Evolutionary conservation across 1,284 basidiomycete genomes (phyloP), one percentile per base, ranked within the genome.

Genomic region (Coriolopsis trogii): DNA sequence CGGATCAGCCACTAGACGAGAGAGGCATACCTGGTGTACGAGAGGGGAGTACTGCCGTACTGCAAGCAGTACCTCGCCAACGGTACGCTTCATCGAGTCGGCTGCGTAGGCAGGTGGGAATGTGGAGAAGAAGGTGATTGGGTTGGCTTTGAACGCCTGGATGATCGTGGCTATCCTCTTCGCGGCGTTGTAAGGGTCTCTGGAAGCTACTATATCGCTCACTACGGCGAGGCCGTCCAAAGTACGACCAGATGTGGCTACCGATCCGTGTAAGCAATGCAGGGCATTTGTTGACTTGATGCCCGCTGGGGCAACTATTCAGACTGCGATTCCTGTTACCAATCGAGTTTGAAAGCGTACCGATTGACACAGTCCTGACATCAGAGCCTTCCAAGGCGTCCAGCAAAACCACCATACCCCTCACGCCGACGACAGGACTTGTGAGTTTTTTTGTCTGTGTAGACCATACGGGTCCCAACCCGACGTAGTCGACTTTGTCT

Each of bases 181-280:
- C 0, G 93, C 84, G 1, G 87, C 80, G 12, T 68, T 64, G 31
- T 70, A 67, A 0, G 95, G 93, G n/a, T 84, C 73, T 0, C 51
- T 41, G 0, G 91, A 87, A 1, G 83, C 80, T 10, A 93, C 80
- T 56, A 98, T 94, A 25, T 95, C 93, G 15, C 92, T 95, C 45
- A 98, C 91, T 44, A 98, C 85, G 6, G 96, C 95, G 18, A 98
- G 78, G 0, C 96, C 95, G 58, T 91, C 85, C 16, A 95, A 72
- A 0, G 73, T 52, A 51, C 76, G 81, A 4, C 79, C 79, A 2
- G 74, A 77, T 1, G 72, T 70, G 3, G 85, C 84, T n/a, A 86
- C 80, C 2, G 81, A 78, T 8, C 87, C 85, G 65, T 93, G 82
- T 12, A 93, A 65, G 9, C 87, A 84, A 51, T 89, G 81, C 31